Conservation (phyloP, 345 rosid genomes). For the Bruguiera gymnorhiza region DNA sequence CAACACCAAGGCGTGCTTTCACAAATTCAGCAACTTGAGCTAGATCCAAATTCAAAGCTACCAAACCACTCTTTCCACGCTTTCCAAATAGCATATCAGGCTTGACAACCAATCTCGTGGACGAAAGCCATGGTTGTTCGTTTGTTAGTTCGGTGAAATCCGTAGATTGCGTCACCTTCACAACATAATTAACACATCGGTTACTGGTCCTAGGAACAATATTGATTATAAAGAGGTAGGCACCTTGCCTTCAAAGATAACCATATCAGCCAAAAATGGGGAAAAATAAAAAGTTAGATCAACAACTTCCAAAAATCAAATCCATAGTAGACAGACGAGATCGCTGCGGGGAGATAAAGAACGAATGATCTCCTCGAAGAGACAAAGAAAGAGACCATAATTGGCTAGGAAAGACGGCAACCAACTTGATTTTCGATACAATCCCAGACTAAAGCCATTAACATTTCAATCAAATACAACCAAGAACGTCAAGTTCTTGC, state of each 20-base stretch:
- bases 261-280: no score
- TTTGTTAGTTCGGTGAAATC: slow-evolving; percentile 75
- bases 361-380: no score
- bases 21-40: slow-evolving; percentile 97
- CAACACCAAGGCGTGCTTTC: slow-evolving; percentile 75
- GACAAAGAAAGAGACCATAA: no score
- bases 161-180: slow-evolving; percentile 75
- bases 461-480: neutral
- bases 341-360: no score
- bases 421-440: no score
- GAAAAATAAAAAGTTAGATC: no score
- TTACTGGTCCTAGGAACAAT: neutral
- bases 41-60: slow-evolving; percentile 85
- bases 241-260: neutral
- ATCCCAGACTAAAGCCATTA: neutral
- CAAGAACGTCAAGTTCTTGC: neutral
- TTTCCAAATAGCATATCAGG: slow-evolving; percentile 98
- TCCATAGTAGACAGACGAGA: no score
- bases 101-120: slow-evolving; percentile 84
- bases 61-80: slow-evolving; percentile 96
- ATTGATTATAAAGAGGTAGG: neutral
- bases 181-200: slow-evolving; percentile 4
- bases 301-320: no score
- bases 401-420: neutral
- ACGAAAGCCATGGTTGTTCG: slow-evolving; percentile 83